Conservation (phyloP, 768 basidiomycete species). For the Mycena venus region DNA sequence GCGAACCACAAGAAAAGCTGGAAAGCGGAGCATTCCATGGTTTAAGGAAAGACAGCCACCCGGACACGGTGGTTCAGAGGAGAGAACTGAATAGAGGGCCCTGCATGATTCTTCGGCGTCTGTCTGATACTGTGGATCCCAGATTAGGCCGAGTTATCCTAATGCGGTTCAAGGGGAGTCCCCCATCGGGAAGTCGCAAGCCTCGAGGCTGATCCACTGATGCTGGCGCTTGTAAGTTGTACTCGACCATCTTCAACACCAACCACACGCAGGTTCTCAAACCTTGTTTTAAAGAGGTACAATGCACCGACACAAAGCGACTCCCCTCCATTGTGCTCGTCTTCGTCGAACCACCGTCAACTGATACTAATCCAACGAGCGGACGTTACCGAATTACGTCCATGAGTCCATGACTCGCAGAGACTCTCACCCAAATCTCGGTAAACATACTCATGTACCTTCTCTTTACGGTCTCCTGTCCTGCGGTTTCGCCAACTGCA, state of each 20-base stretch:
- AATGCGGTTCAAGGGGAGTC: neutral
- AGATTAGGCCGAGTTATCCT: neutral
- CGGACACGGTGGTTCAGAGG: constrained; percentile 15
- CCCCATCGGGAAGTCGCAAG: neutral
- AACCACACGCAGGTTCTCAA: neutral
- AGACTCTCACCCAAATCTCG: too few relatives aligned
- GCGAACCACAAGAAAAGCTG: constrained; percentile 28
- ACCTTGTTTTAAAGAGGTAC: neutral
- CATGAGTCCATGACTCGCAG: too few relatives aligned
- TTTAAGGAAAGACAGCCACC: neutral
- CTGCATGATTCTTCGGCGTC: too few relatives aligned
- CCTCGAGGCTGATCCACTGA: neutral
- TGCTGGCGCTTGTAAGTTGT: too few relatives aligned
- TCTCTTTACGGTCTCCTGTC: too few relatives aligned
- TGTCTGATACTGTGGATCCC: constrained; percentile 24
- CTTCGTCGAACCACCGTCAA: neutral
- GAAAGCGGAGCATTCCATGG: constrained; percentile 23
- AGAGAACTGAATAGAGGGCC: neutral
- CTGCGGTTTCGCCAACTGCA: too few relatives aligned
- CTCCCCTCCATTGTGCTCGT: neutral
- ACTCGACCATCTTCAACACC: neutral
- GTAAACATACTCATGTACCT: too few relatives aligned
- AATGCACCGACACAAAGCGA: neutral
- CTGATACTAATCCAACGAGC: neutral
- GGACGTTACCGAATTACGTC: neutral